Conservation (phyloP, 75 land plant species). For the Adiantum capillusveneris region DNA sequence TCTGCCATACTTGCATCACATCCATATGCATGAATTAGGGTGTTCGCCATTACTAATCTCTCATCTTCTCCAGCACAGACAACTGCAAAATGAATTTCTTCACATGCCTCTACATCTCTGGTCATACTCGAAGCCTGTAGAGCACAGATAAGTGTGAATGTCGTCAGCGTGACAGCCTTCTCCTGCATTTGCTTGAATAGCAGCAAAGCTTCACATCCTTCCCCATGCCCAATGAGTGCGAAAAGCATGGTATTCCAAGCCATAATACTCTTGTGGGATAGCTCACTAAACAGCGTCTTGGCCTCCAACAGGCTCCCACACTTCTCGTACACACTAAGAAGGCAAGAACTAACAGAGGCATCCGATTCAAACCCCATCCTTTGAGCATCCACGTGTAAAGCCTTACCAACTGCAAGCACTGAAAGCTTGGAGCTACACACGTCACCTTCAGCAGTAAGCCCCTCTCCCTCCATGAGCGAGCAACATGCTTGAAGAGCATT, state of each 20-base stretch:
- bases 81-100: slow-evolving; percentile 1
- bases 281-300: neutral
- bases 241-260: neutral
- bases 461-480: neutral
- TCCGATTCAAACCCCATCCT: neutral
- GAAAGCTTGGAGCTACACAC: neutral
- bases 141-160: no score
- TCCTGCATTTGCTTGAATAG: neutral
- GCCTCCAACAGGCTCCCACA: neutral
- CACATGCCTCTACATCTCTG: slow-evolving; percentile 1
- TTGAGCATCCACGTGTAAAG: neutral
- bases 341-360: neutral
- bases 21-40: slow-evolving; percentile 12
- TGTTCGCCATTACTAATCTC: neutral
- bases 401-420: neutral
- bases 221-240: neutral
- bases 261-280: neutral
- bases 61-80: neutral
- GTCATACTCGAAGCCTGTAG: slow-evolving; percentile 7
- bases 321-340: neutral
- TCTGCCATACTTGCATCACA: slow-evolving; percentile 7
- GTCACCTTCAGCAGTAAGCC: neutral
- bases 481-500: slow-evolving; percentile 18
- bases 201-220: neutral
- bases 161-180: neutral